Evolutionary conservation across 148 eudicot genomes (phyloP).

Genomic region (Spergularia marina): DNA sequence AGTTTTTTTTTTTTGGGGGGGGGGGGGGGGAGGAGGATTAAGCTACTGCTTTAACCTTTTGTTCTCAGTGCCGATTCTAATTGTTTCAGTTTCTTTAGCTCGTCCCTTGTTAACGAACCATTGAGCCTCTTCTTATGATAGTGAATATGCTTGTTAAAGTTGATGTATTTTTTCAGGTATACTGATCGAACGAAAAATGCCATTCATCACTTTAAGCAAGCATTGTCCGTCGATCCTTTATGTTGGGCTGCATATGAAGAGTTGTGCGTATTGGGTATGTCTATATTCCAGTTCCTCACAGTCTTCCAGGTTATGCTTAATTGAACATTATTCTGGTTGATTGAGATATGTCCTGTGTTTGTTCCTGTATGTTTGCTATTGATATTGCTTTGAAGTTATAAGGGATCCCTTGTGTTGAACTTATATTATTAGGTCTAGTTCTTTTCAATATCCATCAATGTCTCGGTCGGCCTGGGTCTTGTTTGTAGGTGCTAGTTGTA

Average conservation of each 20-base stretch:
- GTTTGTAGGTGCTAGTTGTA: background rate
- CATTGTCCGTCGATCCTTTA: constrained; percentile 79
- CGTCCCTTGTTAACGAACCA: background rate
- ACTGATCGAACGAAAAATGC: constrained; percentile 81
- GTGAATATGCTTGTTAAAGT: background rate
- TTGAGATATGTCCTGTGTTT: background rate
- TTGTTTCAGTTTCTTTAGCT: background rate
- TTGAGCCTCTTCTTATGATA: constrained; percentile 2
- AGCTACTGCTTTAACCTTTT: constrained; percentile 7
- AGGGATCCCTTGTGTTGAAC: background rate
- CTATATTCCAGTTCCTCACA: background rate
- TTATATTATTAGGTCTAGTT: too few relatives aligned
- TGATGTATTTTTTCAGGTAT: constrained; percentile 51
- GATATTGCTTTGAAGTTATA: background rate
- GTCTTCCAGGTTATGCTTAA: background rate
- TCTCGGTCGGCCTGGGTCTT: background rate
- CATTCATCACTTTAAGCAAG: constrained; percentile 86
- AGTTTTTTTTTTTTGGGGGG: too few relatives aligned
- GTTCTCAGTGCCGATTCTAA: background rate
- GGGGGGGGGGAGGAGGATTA: background rate
- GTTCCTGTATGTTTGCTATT: constrained; percentile 8
- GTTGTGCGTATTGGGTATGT: constrained; percentile 80
- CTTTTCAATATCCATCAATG: background rate
- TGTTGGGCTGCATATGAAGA: constrained; percentile 98
- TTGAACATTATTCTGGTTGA: background rate